Base-by-base conservation (phyloP, 345 rosid genomes). In the Aquilaria malaccensis region DNA sequence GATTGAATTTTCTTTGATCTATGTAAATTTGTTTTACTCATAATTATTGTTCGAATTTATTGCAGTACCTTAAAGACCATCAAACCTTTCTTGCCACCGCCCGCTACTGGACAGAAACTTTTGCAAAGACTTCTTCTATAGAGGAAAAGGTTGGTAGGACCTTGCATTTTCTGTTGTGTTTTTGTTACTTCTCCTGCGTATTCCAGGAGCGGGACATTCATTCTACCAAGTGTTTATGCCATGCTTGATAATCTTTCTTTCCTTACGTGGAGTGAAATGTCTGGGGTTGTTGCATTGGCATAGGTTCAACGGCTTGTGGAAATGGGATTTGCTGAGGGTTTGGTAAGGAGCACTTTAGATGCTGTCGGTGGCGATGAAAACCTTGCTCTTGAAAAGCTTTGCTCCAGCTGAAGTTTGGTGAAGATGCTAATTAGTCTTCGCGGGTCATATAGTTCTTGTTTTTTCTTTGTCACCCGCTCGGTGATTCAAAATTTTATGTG, bases 281-380 rank as follows among this genome's bases (percentile, higher is more conserved):
- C 48, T 60, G 60, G 30, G 55, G 15, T 22, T 9, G 59, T 50
- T 76, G 67, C 58, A 55, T 45, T 65, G 50, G 56, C 51, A 10
- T 80, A 91, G 96, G 96, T 91, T 13, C 88, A 80, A 70, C 87
- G 77, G 72, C 97, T 95, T 0, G 81, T 84, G 66, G 98, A 95
- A 78, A 95, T 95, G 99, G 99, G 99, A 15, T 95, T 95, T 65
- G 82, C 85, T 3, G 97, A 86, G 46, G 62, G 84, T 61, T 64
- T 75, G 68, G 98, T 80, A 63, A 91, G 94, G 88, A 86, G 74
- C 73, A 75, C 96, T 3, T 77, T 91, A 60, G 91, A 88, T 57
- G 78, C 87, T 64, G 86, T 79, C 47, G 90, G 91, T 37, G 97
- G 96, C n/a, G 99, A 95, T 77, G 99, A 95, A 81, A 95, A 91